Evolutionary conservation across 768 basidiomycete genomes (phyloP).

Genomic region (Neoboletus brunneissimus): DNA sequence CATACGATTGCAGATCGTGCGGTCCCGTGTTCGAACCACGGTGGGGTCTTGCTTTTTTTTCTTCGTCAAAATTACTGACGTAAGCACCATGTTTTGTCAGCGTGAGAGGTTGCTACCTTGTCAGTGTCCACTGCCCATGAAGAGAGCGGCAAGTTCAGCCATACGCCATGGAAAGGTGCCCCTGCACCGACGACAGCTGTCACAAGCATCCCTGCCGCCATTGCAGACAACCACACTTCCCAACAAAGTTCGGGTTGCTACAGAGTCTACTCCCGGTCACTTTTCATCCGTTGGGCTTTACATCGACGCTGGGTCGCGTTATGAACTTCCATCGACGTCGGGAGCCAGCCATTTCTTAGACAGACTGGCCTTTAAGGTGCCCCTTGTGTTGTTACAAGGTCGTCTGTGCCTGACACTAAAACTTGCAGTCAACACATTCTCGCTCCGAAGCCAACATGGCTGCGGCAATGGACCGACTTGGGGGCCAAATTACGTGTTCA

Average conservation of each 20-base stretch:
- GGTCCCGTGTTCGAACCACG: constrained; percentile 60
- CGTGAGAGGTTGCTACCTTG: neutral
- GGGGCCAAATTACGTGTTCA: constrained; percentile 89
- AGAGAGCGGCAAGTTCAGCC: constrained; percentile 37
- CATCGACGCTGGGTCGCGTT: constrained; percentile 89
- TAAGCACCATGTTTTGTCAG: constrained; percentile 1
- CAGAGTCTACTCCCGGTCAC: constrained; percentile 87
- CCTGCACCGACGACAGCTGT: constrained; percentile 24
- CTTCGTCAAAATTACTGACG: neutral
- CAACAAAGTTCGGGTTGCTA: constrained; percentile 90
- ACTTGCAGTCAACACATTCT: constrained; percentile 62
- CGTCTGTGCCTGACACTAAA: constrained; percentile 2
- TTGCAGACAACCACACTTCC: constrained; percentile 79
- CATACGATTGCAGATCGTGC: constrained; percentile 59
- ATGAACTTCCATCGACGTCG: constrained; percentile 67
- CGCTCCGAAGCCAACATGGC: constrained; percentile 79
- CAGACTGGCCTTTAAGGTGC: constrained; percentile 94
- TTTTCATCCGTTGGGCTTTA: constrained; percentile 93
- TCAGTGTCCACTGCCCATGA: constrained; percentile 33
- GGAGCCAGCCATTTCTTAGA: constrained; percentile 94
- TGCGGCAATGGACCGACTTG: constrained; percentile 73
- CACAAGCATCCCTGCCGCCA: constrained; percentile 32
- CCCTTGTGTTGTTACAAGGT: constrained; percentile 2
- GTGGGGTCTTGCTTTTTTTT: constrained; percentile 38
- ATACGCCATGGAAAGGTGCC: constrained; percentile 35